Evolutionary conservation across 1,284 basidiomycete genomes (phyloP).

Genomic region (Phlebopus sp.): DNA sequence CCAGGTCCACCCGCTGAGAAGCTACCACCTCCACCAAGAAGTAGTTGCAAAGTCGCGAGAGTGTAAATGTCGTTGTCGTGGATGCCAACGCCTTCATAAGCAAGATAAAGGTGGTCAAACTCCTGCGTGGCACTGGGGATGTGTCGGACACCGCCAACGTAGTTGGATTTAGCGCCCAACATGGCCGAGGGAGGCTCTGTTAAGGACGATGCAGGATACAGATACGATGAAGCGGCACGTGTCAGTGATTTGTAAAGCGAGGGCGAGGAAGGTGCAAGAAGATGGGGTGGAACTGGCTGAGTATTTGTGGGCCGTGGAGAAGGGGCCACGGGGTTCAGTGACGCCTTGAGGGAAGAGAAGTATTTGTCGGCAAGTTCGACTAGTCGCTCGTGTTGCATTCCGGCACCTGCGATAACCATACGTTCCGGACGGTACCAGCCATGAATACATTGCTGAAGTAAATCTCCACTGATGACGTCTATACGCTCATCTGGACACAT

Average conservation of each 20-base stretch:
- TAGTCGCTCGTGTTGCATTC: slow-evolving; percentile 87
- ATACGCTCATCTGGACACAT: slow-evolving; percentile 88
- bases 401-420: slow-evolving; percentile 93
- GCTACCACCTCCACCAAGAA: slow-evolving; percentile 92
- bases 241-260: slow-evolving; percentile 67
- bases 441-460: slow-evolving; percentile 67
- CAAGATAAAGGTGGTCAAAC: slow-evolving; percentile 92
- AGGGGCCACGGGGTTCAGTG: slow-evolving; percentile 31
- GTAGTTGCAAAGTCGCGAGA: slow-evolving; percentile 91
- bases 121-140: slow-evolving; percentile 70
- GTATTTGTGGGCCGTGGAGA: slow-evolving; percentile 33
- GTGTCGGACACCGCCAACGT: slow-evolving; percentile 85
- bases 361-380: slow-evolving; percentile 82
- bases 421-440: slow-evolving; percentile 92
- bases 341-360: slow-evolving; percentile 71
- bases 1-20: slow-evolving; percentile 97
- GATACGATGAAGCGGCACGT: slow-evolving; percentile 68
- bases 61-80: slow-evolving; percentile 94
- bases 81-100: slow-evolving; percentile 90
- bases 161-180: slow-evolving; percentile 53
- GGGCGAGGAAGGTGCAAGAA: slow-evolving; percentile 51
- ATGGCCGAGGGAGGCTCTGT: slow-evolving; percentile 24
- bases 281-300: slow-evolving; percentile 45
- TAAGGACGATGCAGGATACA: slow-evolving; percentile 48
- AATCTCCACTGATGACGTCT: slow-evolving; percentile 61